Conservation (phyloP, 2,329 filamentous ascomycete species). For the Diaporthe capsici region DNA sequence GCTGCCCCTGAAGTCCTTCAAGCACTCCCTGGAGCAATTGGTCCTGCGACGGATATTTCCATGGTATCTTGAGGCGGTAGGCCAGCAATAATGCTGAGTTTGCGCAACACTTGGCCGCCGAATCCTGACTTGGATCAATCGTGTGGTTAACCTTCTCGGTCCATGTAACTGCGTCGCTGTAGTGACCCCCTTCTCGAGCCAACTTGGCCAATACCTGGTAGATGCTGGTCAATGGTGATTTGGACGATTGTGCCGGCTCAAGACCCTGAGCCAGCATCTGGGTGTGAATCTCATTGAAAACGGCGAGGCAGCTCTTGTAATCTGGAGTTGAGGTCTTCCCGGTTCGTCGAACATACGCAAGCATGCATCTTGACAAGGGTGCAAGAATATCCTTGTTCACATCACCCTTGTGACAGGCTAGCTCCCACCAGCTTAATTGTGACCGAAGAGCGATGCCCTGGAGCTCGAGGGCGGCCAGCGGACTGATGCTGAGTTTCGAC, state of each 20-base stretch:
- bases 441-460: slow-evolving; percentile 74
- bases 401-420: slow-evolving; percentile 72
- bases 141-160: slow-evolving; percentile 60
- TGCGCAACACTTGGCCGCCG: slow-evolving; percentile 65
- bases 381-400: slow-evolving; percentile 75
- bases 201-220: slow-evolving; percentile 64
- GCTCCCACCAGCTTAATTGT: slow-evolving; percentile 75
- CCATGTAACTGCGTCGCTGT: slow-evolving; percentile 70
- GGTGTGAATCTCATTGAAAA: slow-evolving; percentile 55
- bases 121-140: slow-evolving; percentile 57
- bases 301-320: slow-evolving; percentile 57
- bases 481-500: slow-evolving; percentile 67
- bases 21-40: slow-evolving; percentile 63
- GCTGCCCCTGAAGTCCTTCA: slow-evolving; percentile 68
- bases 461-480: slow-evolving; percentile 71
- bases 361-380: slow-evolving; percentile 74
- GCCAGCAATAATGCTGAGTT: slow-evolving; percentile 69
- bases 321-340: slow-evolving; percentile 51
- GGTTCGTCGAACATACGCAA: slow-evolving; percentile 71
- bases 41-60: slow-evolving; percentile 55
- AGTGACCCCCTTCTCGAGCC: slow-evolving; percentile 63
- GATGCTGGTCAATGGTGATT: slow-evolving; percentile 61
- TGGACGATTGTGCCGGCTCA: slow-evolving; percentile 54
- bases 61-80: slow-evolving; percentile 63
- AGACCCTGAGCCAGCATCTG: slow-evolving; percentile 54